Evolutionary conservation across 1,284 basidiomycete genomes (phyloP).

Genomic region (Tausonia pullulans): DNA sequence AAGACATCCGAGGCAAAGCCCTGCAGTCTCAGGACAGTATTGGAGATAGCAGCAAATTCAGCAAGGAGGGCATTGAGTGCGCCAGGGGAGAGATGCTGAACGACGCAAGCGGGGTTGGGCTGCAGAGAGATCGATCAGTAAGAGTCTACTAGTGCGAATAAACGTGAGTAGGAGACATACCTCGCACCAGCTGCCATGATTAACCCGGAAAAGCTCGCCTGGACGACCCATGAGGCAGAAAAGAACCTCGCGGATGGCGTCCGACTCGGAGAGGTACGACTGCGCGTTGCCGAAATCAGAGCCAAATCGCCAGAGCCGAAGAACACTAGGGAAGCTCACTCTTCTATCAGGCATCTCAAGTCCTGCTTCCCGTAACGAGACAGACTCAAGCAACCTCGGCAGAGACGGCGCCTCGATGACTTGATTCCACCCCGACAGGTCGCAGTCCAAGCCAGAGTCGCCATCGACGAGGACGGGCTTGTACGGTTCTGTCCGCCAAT

Average conservation of each 20-base stretch:
- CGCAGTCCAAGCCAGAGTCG: not conserved
- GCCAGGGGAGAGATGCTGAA: constrained; percentile 47
- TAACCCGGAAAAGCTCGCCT: constrained; percentile 23
- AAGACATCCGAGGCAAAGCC: constrained; percentile 40
- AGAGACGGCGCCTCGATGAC: not conserved
- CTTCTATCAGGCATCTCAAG: not conserved
- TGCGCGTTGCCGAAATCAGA: not conserved
- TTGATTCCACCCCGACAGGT: not conserved
- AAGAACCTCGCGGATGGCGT: constrained; percentile 24
- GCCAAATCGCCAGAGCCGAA: not conserved
- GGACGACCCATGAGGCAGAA: constrained; percentile 28
- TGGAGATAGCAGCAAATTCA: constrained; percentile 46
- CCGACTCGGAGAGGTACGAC: not conserved
- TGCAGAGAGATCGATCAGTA: too few species aligned
- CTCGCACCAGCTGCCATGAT: not conserved
- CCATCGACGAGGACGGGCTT: not conserved
- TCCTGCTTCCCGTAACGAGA: not conserved
- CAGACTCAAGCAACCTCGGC: not conserved
- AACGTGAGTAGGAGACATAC: too few species aligned
- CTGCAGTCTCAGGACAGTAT: constrained; percentile 50
- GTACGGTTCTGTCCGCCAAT: not conserved
- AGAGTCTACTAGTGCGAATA: too few species aligned
- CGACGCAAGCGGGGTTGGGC: too few species aligned
- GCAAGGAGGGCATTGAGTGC: constrained; percentile 53
- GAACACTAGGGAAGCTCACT: not conserved